Evolutionary conservation across 352 stramenopile species (phyloP).

Genomic region (Phytophthora sojae): DNA sequence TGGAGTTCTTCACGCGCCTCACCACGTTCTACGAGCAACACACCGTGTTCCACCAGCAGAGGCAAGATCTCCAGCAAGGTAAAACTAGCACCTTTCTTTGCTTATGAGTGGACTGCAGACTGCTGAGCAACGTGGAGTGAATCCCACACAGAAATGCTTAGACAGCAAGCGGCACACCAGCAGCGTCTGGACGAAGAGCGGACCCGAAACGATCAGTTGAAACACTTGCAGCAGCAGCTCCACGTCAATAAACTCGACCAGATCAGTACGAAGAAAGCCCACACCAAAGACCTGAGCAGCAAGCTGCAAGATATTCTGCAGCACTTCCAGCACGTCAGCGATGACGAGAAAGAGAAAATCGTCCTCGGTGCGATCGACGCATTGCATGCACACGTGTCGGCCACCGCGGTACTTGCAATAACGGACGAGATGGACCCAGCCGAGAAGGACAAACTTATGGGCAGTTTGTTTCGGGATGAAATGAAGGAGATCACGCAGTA

Average conservation of each 20-base stretch:
- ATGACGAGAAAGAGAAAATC: slow-evolving; percentile 63
- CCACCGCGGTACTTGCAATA: slow-evolving; percentile 53
- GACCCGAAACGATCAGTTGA: slow-evolving; percentile 43
- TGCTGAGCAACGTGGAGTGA: slow-evolving; percentile 5
- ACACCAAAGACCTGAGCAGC: slow-evolving; percentile 53
- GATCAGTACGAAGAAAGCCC: slow-evolving; percentile 56
- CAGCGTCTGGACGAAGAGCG: slow-evolving; percentile 48
- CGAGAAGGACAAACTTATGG: slow-evolving; percentile 70
- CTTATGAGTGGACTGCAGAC: neutral
- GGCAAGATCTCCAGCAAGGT: slow-evolving; percentile 59
- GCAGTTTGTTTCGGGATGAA: slow-evolving; percentile 60
- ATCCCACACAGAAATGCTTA: slow-evolving; percentile 43
- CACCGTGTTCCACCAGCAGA: slow-evolving; percentile 50
- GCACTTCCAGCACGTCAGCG: slow-evolving; percentile 68
- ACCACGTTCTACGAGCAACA: slow-evolving; percentile 74
- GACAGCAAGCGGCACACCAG: slow-evolving; percentile 41
- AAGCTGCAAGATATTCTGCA: slow-evolving; percentile 61
- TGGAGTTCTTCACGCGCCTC: slow-evolving; percentile 66
- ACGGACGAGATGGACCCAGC: slow-evolving; percentile 57
- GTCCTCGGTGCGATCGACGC: slow-evolving; percentile 57
- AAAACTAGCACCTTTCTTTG: neutral
- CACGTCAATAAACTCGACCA: slow-evolving; percentile 61
- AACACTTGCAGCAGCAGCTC: slow-evolving; percentile 58
- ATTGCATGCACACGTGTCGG: slow-evolving; percentile 57
- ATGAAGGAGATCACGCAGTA: slow-evolving; percentile 63